These are phyloP conservation scores for Penicillium sp. DNA, from an alignment of 2,329 filamentous ascomycete species.

Conservation along the genomic window DNA sequence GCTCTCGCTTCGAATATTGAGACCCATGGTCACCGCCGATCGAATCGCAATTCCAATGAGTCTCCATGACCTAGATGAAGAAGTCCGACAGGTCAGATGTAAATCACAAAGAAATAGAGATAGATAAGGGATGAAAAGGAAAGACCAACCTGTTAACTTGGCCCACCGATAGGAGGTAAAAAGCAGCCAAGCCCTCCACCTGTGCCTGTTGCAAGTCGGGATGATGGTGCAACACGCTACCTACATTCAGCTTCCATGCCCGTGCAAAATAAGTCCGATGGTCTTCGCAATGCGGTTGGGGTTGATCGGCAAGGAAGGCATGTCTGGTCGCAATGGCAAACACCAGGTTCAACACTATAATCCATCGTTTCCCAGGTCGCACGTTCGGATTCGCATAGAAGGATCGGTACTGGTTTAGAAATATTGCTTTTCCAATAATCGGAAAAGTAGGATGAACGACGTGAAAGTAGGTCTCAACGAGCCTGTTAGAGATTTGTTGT, in stretches of 20 bases:
- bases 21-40: constrained; percentile 43
- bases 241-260: constrained; percentile 43
- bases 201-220: constrained; percentile 48
- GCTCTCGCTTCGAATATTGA: constrained; percentile 46
- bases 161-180: constrained; percentile 42
- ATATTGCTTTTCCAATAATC: constrained; percentile 42
- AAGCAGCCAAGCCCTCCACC: constrained; percentile 42
- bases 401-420: constrained; percentile 40
- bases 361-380: constrained; percentile 41
- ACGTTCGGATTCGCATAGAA: constrained; percentile 35
- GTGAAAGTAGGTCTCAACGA: constrained; percentile 43
- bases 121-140: not conserved
- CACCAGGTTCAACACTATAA: constrained; percentile 46
- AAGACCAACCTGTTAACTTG: constrained; percentile 45
- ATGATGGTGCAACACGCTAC: constrained; percentile 38
- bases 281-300: constrained; percentile 32
- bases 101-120: not conserved
- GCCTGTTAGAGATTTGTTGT: constrained; percentile 38
- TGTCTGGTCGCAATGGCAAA: constrained; percentile 46
- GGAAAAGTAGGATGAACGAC: constrained; percentile 45
- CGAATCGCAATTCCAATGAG: constrained; percentile 43
- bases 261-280: constrained; percentile 45
- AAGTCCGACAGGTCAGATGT: not conserved
- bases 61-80: constrained; percentile 41
- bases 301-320: constrained; percentile 32